phyloP scores from a whole-genome alignment of 306 rosid genomes.

The Hippophae gyantsensis region DNA sequence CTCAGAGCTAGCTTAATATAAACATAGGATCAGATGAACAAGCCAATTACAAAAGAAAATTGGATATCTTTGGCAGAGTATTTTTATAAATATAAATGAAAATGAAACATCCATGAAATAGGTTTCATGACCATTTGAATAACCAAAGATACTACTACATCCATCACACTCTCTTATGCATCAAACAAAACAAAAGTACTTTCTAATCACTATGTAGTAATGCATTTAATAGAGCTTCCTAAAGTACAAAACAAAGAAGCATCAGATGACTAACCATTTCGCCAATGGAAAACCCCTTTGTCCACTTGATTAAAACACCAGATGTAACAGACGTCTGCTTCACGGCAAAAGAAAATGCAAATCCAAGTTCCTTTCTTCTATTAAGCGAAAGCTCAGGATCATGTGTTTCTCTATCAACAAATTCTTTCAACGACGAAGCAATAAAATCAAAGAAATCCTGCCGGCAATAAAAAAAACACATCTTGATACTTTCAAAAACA shows the following conservation, averaged over 20 bases:
- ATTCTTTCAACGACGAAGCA: constrained; percentile 58
- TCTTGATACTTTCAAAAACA: neutral
- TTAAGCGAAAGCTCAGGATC: constrained; percentile 33
- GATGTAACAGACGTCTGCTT: constrained; percentile 66
- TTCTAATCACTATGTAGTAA: neutral
- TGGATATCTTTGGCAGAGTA: too few species aligned
- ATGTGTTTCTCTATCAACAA: constrained; percentile 51
- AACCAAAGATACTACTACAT: neutral
- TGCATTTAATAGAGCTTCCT: constrained; percentile 14
- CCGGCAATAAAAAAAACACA: constrained; percentile 20
- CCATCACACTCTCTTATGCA: constrained; percentile 12
- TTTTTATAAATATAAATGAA: too few species aligned
- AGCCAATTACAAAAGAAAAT: too few species aligned
- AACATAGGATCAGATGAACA: too few species aligned
- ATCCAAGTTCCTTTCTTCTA: constrained; percentile 68
- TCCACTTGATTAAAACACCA: constrained; percentile 84
- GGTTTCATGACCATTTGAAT: too few species aligned
- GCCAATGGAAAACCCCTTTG: constrained; percentile 63
- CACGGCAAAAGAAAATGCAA: constrained; percentile 87
- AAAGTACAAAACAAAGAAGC: constrained; percentile 9
- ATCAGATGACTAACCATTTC: constrained; percentile 60
- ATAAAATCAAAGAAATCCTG: constrained; percentile 85
- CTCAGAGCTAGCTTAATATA: too few species aligned
- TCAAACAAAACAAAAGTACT: neutral
- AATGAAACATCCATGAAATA: too few species aligned